phyloP scores from a whole-genome alignment of 805 yeast species.

The Wickerhamiella kazuoi region DNA sequence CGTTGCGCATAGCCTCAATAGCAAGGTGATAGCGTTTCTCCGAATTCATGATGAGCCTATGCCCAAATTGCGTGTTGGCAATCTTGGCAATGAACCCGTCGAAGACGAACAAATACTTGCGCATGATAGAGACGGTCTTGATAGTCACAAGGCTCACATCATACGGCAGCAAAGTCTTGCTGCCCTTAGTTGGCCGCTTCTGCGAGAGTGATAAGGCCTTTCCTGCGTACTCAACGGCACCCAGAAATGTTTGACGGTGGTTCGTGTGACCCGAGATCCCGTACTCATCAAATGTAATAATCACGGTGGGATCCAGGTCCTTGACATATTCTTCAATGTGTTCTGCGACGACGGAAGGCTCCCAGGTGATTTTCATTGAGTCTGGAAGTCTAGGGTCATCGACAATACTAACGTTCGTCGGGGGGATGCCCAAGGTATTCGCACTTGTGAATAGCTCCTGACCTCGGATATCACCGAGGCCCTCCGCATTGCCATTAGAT shows the following conservation, averaged over 20 bases:
- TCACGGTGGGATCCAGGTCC: constrained; percentile 19
- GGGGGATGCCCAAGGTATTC: constrained; percentile 32
- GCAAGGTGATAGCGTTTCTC: constrained; percentile 15
- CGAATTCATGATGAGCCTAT: constrained; percentile 8
- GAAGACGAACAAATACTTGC: constrained; percentile 22
- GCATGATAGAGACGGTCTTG: constrained; percentile 19
- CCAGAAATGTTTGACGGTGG: constrained; percentile 30
- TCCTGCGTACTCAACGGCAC: constrained; percentile 7
- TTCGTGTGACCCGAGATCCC: constrained; percentile 87
- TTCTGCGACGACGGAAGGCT: constrained; percentile 24
- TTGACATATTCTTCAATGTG: constrained; percentile 3
- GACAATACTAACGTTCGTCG: constrained; percentile 28
- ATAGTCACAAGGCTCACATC: constrained; percentile 9
- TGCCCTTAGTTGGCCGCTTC: background rate
- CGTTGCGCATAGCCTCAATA: constrained; percentile 54
- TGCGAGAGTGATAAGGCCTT: background rate
- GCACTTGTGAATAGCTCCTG: constrained; percentile 43
- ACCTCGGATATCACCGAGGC: constrained; percentile 46
- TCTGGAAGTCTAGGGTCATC: constrained; percentile 40
- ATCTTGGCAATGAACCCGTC: constrained; percentile 16
- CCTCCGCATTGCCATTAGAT: constrained; percentile 61
- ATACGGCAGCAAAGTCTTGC: background rate
- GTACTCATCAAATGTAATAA: constrained; percentile 61
- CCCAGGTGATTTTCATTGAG: constrained; percentile 56
- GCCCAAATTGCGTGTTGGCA: constrained; percentile 6